Percentiles rank a stretch among this genome's conserved stretches.
phyloP scores from a whole-genome alignment of 2,329 filamentous ascomycete genomes.

The Dissoconium aciculare region DNA sequence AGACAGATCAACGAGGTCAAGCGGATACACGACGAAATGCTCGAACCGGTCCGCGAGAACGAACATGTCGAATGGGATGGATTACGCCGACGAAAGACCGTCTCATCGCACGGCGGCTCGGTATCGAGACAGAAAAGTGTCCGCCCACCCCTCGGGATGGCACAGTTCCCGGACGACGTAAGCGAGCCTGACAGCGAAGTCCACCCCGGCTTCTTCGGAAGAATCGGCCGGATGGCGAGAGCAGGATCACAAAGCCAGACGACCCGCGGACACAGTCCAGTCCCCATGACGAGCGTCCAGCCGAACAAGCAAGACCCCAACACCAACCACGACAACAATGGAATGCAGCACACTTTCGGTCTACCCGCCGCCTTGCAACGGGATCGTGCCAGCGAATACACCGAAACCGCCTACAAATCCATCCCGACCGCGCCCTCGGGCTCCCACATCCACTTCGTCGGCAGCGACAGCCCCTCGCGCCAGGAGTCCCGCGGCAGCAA shows the following conservation, averaged over 20 bases:
- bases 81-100: slow-evolving; percentile 55
- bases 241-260: slow-evolving; percentile 7
- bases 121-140: slow-evolving; percentile 35
- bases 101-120: slow-evolving; percentile 26
- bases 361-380: slow-evolving; percentile 30
- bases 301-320: slow-evolving; percentile 11
- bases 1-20: slow-evolving; percentile 68
- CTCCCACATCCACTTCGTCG: slow-evolving; percentile 11
- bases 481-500: slow-evolving; percentile 29
- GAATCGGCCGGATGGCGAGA: slow-evolving; percentile 16
- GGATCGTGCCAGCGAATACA: slow-evolving; percentile 35
- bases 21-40: slow-evolving; percentile 59
- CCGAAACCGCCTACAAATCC: slow-evolving; percentile 34
- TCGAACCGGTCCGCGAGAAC: slow-evolving; percentile 64
- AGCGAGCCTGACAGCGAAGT: slow-evolving; percentile 26
- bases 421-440: slow-evolving; percentile 3
- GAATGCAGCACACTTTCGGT: slow-evolving; percentile 18
- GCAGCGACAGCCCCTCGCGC: slow-evolving; percentile 23
- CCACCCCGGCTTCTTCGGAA: slow-evolving; percentile 35
- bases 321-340: slow-evolving; percentile 34
- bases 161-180: slow-evolving; percentile 53
- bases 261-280: slow-evolving; percentile 18
- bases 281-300: slow-evolving; percentile 24
- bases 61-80: slow-evolving; percentile 86
- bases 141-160: slow-evolving; percentile 78